Evolutionary conservation across 2,329 filamentous ascomycete genomes (phyloP).

Genomic region (Curvularia verruculosa): DNA sequence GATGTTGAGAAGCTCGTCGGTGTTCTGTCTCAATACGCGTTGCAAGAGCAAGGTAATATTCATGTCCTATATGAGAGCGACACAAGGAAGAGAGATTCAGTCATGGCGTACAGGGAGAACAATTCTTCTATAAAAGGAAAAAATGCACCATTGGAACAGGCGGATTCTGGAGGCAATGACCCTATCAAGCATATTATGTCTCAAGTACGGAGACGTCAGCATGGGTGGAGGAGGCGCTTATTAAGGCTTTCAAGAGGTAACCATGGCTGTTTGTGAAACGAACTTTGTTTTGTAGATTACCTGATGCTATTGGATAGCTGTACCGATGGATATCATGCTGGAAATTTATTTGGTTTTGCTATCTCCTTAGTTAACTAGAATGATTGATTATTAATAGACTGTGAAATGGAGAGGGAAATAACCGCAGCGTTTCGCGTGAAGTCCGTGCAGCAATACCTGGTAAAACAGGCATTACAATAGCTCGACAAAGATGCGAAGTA

Average conservation of each 20-base stretch:
- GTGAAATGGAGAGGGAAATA: background rate
- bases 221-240: background rate
- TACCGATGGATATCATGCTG: background rate
- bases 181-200: background rate
- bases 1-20: slow-evolving; percentile 55
- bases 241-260: background rate
- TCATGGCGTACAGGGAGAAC: background rate
- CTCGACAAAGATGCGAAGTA: background rate
- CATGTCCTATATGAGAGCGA: background rate
- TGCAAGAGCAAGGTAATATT: background rate
- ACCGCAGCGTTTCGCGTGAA: background rate
- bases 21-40: background rate
- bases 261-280: background rate
- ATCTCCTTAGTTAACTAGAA: background rate
- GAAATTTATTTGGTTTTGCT: background rate
- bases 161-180: background rate
- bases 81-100: background rate
- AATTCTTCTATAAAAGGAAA: background rate
- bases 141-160: background rate
- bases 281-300: background rate
- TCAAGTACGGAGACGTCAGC: background rate
- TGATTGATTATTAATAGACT: background rate
- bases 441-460: too few relatives aligned
- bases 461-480: background rate
- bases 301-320: background rate